Base-by-base conservation (phyloP, 2,329 filamentous ascomycete species). In the Penicillium sp. region DNA sequence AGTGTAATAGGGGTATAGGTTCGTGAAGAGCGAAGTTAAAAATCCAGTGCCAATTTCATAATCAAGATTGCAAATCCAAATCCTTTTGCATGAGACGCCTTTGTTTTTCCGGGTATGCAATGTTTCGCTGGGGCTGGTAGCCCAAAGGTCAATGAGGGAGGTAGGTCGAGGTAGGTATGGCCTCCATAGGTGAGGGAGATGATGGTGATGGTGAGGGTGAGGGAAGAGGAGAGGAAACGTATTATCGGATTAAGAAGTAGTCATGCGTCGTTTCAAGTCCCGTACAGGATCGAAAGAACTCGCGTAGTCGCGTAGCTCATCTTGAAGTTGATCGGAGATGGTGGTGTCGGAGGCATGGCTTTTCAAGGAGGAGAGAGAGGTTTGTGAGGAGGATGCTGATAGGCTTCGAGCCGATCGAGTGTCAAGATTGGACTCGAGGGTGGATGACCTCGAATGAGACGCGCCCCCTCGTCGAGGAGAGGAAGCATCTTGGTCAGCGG, bases 271-370 rank as follows among this genome's bases (percentile, higher is more conserved):
- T 54, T 72, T 75, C 52, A 75, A 66, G 53, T 77, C 73, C 33
- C 89, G 83, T 51, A 88, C 86, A 60, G 91, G 89, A 73, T 97
- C 92, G 69, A 97, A 96, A 2, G 89, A 91, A 68, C 88, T 89
- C 60, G 90, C 89, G 73, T 97, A 97, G 61, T 88, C 87, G 68
- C 87, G 85, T 29, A 97, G 83, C 70, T 96, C 91, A 71, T 84
- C 86, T 64, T 85, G 85, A 23, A 89, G 87, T 72, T 89, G 88
- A 59, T 89, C 86, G 3, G 91, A 91, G 58, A 96, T 78, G 18
- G 72, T 71, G 37, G 64, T 71, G 48, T 77, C 75, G 51, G 82
- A 83, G 21, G 80, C 73, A 46, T 77, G 80, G 71, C 86, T 90
- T 60, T 84, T 83, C 66, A 92, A 83, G 23, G 91, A 96, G 68